Evolutionary conservation across 177 flowering plant genomes (phyloP).

Genomic region (Telopea speciosissima): DNA sequence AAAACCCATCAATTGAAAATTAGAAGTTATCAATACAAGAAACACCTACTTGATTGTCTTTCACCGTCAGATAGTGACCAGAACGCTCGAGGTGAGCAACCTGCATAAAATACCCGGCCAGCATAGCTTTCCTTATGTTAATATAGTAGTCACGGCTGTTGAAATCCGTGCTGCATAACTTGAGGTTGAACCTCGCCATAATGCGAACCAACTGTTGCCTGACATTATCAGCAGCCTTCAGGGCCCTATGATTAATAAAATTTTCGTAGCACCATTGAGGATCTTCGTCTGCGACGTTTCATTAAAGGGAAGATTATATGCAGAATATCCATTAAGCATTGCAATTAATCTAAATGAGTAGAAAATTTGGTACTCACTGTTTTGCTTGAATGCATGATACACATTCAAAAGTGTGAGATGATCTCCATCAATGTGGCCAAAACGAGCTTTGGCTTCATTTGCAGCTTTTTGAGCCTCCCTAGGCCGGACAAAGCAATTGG

Average conservation of each 20-base stretch:
- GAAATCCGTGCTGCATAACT: conserved; percentile 74
- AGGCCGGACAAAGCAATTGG: conserved; percentile 94
- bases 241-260: conserved; percentile 52
- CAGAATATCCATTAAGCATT: background rate
- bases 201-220: conserved; percentile 70
- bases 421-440: conserved; percentile 83
- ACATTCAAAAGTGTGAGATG: conserved; percentile 82
- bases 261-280: conserved; percentile 73
- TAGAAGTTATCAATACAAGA: background rate
- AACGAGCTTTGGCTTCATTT: conserved; percentile 84
- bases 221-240: conserved; percentile 79
- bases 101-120: conserved; percentile 85
- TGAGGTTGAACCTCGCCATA: conserved; percentile 62
- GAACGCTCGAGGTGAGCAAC: conserved; percentile 77
- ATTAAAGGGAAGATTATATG: conserved; percentile 2
- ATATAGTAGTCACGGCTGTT: conserved; percentile 75
- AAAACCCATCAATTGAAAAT: background rate
- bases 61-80: conserved; percentile 73
- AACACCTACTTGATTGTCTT: conserved; percentile 63
- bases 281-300: conserved; percentile 53
- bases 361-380: conserved; percentile 39
- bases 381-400: conserved; percentile 84
- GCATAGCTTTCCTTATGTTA: conserved; percentile 75
- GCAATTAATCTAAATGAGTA: background rate
- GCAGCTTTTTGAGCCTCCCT: conserved; percentile 88